Percentiles rank a stretch among this genome's conserved stretches.
Evolutionary conservation across 1,284 basidiomycete species (phyloP).

Genomic region (Earliella scabrosa): DNA sequence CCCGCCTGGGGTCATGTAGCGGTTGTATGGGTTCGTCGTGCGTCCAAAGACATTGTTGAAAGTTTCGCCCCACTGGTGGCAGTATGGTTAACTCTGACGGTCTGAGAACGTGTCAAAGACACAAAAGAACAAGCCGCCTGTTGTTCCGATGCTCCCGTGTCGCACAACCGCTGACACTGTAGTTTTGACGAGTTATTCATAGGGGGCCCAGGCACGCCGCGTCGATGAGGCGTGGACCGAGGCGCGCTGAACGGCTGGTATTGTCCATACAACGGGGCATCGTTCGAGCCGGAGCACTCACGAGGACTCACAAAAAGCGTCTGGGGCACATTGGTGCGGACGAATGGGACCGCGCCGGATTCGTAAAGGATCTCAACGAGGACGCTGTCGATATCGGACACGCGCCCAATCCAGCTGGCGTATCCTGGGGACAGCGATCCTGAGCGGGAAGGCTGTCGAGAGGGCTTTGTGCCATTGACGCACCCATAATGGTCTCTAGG

Average conservation of each 20-base stretch:
- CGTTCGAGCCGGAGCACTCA: neutral
- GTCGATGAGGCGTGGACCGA: neutral
- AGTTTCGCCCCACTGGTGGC: slow-evolving; percentile 43
- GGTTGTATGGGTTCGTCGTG: slow-evolving; percentile 74
- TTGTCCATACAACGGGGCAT: neutral
- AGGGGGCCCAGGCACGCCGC: too few species aligned
- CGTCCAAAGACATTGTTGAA: slow-evolving; percentile 62
- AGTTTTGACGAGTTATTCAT: too few species aligned
- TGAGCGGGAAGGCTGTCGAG: neutral
- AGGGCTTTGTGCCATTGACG: neutral
- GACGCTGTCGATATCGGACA: slow-evolving; percentile 41
- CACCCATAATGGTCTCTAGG: slow-evolving; percentile 55
- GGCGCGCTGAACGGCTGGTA: neutral
- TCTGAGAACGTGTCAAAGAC: too few species aligned
- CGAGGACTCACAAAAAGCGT: slow-evolving; percentile 41
- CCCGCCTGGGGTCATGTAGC: slow-evolving; percentile 73
- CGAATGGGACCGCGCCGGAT: slow-evolving; percentile 50
- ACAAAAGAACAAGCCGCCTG: too few species aligned
- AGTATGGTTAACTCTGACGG: too few species aligned
- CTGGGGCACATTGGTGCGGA: slow-evolving; percentile 54
- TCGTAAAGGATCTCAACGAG: slow-evolving; percentile 46
- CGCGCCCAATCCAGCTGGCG: slow-evolving; percentile 57
- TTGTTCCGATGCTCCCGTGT: too few species aligned
- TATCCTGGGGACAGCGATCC: slow-evolving; percentile 51
- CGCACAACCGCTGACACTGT: too few species aligned